phyloP scores from a whole-genome alignment of 352 stramenopile species.

The Phytophthora agathidicida region DNA sequence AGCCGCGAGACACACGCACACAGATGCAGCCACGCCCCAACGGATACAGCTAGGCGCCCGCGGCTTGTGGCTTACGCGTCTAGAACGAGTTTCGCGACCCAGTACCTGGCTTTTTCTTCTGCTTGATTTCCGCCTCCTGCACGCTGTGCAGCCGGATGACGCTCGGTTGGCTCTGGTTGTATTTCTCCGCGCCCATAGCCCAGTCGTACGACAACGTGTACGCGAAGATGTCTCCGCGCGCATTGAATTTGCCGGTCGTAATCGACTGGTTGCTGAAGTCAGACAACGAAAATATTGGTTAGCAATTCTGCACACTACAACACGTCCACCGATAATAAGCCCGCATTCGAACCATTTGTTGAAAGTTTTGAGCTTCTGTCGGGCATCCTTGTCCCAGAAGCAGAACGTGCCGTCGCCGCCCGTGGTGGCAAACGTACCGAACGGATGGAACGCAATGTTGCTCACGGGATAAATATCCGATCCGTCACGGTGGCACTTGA shows the following conservation, averaged over 20 bases:
- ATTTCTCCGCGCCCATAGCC: conserved; percentile 92
- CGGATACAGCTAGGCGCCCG: conserved; percentile 37
- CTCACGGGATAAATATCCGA: conserved; percentile 91
- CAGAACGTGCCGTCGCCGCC: conserved; percentile 96
- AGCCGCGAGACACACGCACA: conserved; percentile 39
- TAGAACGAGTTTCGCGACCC: conserved; percentile 57
- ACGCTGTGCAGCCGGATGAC: conserved; percentile 95
- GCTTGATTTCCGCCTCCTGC: conserved; percentile 94
- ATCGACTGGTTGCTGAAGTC: conserved; percentile 86
- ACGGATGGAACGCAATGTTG: conserved; percentile 91
- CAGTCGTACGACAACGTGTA: conserved; percentile 98
- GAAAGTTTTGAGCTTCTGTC: conserved; percentile 95
- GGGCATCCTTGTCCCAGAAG: conserved; percentile 99
- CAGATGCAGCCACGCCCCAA: conserved; percentile 40
- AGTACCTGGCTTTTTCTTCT: conserved; percentile 92
- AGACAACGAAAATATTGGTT: too few relatives aligned
- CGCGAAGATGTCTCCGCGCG: conserved; percentile 93
- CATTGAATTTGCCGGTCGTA: conserved; percentile 93
- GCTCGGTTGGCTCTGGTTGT: conserved; percentile 88
- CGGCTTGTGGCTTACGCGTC: conserved; percentile 37
- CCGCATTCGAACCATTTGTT: conserved; percentile 46
- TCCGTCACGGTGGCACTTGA: conserved; percentile 92
- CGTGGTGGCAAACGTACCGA: conserved; percentile 96
- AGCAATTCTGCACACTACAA: too few relatives aligned
- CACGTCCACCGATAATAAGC: conserved; percentile 6